Base-by-base conservation (phyloP, 1,284 basidiomycete species). In the Abortiporus biennis region DNA sequence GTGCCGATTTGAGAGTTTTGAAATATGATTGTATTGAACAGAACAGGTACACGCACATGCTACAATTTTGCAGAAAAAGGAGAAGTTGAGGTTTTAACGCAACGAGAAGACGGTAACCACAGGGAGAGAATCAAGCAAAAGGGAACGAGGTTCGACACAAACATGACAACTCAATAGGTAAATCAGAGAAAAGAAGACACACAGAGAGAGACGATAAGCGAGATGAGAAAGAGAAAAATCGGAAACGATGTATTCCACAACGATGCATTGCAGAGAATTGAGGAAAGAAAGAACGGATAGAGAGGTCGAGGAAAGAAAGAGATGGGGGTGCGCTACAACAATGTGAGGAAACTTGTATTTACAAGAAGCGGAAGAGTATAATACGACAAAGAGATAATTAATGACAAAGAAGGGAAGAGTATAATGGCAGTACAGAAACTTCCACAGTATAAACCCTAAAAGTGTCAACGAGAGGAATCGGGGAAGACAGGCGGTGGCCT, bases 401-500 rank as follows among this genome's bases (percentile, higher is more conserved):
- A 22, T 19, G n/a, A 32, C 17, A 21, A 36, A 39, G 38, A 38
- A 30, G 22, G 27, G 42, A 16, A 36, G 52, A 55, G 55, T 34
- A 51, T 43, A 35, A 37, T 45, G 50, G 47, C 34, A 6, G 15
- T 8, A 23, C n/a, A n/a, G n/a, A n/a, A n/a, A n/a, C n/a, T n/a
- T n/a, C n/a, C n/a, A n/a, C 40, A 46, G 47, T 41, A 40, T 46
- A n/a, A n/a, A 50, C 51, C 48, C 53, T 53, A 58, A 52, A 56
- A 52, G 47, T 54, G 56, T 44, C 51, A 56, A 24, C 59, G 50
- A 23, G 59, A 56, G 29, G 61, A 56, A 43, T 60, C 61, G 20
- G 63, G 62, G 53, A 65, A 65, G 9, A 63, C 58, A 20, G 64
- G 61, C 16, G 64, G 57, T 17, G 67, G 63, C 23, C 66, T 64